Evolutionary conservation across 1,284 basidiomycete genomes (phyloP).

Genomic region (Lignosus rhinocerotis): DNA sequence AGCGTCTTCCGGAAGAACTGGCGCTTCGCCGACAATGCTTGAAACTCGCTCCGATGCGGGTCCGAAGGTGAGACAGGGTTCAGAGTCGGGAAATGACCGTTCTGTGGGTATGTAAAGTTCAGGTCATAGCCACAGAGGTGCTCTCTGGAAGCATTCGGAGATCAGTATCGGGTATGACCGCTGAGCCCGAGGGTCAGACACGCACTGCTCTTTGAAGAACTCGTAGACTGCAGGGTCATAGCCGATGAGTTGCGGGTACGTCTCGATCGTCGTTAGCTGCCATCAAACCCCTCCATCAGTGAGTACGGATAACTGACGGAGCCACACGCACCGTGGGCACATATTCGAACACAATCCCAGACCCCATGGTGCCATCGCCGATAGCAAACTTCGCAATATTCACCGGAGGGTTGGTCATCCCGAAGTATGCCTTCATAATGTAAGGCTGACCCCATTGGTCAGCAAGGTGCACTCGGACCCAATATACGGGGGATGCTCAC

Average conservation of each 20-base stretch:
- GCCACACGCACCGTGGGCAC: conserved; percentile 50
- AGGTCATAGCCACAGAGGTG: conserved; percentile 66
- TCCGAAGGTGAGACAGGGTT: conserved; percentile 13
- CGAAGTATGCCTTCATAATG: conserved; percentile 70
- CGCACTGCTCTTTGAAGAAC: conserved; percentile 69
- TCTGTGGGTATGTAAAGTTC: conserved; percentile 71
- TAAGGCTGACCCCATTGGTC: conserved; percentile 51
- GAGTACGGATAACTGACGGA: not conserved
- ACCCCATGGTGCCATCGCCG: conserved; percentile 62
- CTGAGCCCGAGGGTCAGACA: conserved; percentile 11
- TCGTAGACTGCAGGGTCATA: conserved; percentile 65
- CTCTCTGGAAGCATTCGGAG: conserved; percentile 37
- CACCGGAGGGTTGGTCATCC: conserved; percentile 63
- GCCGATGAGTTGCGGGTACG: conserved; percentile 71
- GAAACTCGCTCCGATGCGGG: not conserved
- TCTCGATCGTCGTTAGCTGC: conserved; percentile 59
- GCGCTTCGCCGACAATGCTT: conserved; percentile 3
- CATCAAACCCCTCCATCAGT: not conserved
- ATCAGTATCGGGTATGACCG: not conserved
- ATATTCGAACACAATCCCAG: conserved; percentile 47
- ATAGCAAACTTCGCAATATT: conserved; percentile 66
- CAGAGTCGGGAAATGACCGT: conserved; percentile 49
- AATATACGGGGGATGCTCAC: conserved; percentile 35
- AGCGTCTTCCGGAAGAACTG: conserved; percentile 6
- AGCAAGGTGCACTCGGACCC: not conserved